Percentiles rank a stretch among this genome's conserved stretches.
These are phyloP conservation scores for Phylloboletellus chloephorus DNA, from an alignment of 1,284 basidiomycete species.

Conservation along the genomic window DNA sequence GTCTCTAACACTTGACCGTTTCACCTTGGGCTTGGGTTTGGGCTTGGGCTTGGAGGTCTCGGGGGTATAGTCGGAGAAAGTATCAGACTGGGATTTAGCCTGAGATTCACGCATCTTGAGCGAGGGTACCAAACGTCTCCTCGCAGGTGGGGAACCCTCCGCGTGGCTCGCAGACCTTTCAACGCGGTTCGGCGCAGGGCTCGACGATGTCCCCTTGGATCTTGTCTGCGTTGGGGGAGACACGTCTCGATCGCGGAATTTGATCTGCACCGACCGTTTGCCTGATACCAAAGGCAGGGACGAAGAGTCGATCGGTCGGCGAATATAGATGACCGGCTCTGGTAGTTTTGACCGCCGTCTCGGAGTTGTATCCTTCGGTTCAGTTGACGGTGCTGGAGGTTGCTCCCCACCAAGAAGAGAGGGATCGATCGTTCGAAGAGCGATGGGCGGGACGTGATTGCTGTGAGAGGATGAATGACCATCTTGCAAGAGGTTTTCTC, in stretches of 20 bases:
- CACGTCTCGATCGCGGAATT: constrained; percentile 22
- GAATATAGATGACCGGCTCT: constrained; percentile 28
- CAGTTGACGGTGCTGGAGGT: background rate
- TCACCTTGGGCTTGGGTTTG: constrained; percentile 5
- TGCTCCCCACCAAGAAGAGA: constrained; percentile 25
- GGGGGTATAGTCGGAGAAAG: constrained; percentile 16
- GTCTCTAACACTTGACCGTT: constrained; percentile 1
- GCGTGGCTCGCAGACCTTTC: constrained; percentile 1
- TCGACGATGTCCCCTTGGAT: constrained; percentile 1
- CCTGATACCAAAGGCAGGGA: constrained; percentile 16
- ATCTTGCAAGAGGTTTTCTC: background rate
- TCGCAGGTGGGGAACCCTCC: constrained; percentile 1
- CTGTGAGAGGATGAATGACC: background rate
- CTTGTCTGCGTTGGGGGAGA: background rate
- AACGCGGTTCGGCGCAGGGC: background rate
- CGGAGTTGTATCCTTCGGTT: background rate
- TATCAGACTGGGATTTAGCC: constrained; percentile 8
- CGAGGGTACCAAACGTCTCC: constrained; percentile 15
- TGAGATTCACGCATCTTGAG: constrained; percentile 15
- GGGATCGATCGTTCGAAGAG: constrained; percentile 25
- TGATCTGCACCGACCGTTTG: constrained; percentile 30
- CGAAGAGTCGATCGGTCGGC: constrained; percentile 25
- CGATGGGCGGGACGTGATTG: background rate
- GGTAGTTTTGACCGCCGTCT: constrained; percentile 18
- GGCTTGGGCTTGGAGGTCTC: constrained; percentile 4